These are phyloP conservation scores for Pseudotulostoma volvatum DNA, from an alignment of 495 filamentous ascomycete species.

Conservation along the genomic window DNA sequence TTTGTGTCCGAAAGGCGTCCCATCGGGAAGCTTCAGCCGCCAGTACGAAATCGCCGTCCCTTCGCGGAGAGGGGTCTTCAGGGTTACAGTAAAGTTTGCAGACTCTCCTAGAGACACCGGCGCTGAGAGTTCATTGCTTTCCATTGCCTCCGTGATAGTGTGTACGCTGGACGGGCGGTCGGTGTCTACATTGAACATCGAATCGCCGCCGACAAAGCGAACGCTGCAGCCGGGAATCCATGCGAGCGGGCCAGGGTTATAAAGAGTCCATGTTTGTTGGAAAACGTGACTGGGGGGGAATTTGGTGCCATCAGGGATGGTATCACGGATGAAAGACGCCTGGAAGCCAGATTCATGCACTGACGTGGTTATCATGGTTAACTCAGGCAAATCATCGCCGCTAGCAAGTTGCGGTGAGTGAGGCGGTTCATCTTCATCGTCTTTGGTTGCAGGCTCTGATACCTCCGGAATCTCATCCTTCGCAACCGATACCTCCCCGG, in stretches of 20 bases:
- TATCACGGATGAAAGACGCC: conserved; percentile 67
- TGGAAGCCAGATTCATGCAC: conserved; percentile 25
- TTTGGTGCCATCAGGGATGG: conserved; percentile 58
- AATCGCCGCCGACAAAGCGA: conserved; percentile 81
- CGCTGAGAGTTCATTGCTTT: conserved; percentile 62
- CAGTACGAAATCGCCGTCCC: conserved; percentile 87
- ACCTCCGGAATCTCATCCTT: conserved; percentile 13
- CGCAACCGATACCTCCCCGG: conserved; percentile 3
- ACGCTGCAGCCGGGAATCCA: conserved; percentile 89
- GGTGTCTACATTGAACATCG: conserved; percentile 79
- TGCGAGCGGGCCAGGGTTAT: conserved; percentile 56
- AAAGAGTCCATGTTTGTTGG: conserved; percentile 80
- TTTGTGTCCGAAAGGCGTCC: conserved; percentile 72
- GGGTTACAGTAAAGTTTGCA: conserved; percentile 63
- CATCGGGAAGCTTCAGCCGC: conserved; percentile 74
- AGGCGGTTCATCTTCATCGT: conserved; percentile 8
- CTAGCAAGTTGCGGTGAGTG: conserved; percentile 1
- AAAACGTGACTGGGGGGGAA: conserved; percentile 54
- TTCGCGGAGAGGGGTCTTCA: conserved; percentile 57
- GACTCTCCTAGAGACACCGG: conserved; percentile 54
- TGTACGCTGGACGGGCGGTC: conserved; percentile 55
- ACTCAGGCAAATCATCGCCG: not conserved
- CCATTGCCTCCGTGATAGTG: conserved; percentile 54
- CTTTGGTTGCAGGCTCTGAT: conserved; percentile 23
- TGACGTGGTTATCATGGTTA: not conserved